Conservation (phyloP, 768 basidiomycete genomes). For the Rhodotorula toruloides region DNA sequence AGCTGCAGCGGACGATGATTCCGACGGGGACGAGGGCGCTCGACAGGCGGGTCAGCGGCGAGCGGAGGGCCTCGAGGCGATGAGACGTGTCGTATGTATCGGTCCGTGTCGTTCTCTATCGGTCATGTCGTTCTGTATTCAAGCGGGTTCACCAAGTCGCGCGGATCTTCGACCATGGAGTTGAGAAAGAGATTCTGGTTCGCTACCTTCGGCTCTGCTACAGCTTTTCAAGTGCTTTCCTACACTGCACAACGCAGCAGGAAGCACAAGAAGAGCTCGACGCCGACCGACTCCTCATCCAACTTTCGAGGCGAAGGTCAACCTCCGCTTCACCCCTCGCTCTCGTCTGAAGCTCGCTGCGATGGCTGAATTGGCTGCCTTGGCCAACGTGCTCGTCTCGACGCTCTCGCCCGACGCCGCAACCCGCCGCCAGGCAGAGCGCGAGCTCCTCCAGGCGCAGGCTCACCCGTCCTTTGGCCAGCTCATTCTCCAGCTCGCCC, state of each 20-base stretch:
- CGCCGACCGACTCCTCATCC: too few relatives aligned
- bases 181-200: too few relatives aligned
- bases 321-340: not conserved
- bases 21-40: constrained; percentile 16
- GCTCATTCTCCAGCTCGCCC: constrained; percentile 70
- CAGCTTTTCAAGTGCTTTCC: too few relatives aligned
- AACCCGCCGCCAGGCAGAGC: constrained; percentile 74
- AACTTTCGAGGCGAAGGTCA: not conserved
- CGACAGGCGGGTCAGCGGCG: constrained; percentile 16
- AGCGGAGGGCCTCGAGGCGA: not conserved
- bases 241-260: too few relatives aligned
- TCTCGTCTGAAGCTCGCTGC: not conserved
- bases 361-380: constrained; percentile 1
- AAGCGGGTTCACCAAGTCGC: too few relatives aligned
- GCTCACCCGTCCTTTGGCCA: constrained; percentile 70
- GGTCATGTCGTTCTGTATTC: too few relatives aligned
- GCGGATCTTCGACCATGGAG: too few relatives aligned
- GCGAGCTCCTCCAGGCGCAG: constrained; percentile 63
- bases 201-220: too few relatives aligned
- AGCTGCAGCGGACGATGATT: not conserved
- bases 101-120: too few relatives aligned
- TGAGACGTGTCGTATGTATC: not conserved
- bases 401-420: constrained; percentile 51
- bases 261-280: too few relatives aligned
- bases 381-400: constrained; percentile 24